These are phyloP conservation scores for Thraustotheca clavata DNA, from an alignment of 352 stramenopile genomes.

Conservation along the genomic window DNA sequence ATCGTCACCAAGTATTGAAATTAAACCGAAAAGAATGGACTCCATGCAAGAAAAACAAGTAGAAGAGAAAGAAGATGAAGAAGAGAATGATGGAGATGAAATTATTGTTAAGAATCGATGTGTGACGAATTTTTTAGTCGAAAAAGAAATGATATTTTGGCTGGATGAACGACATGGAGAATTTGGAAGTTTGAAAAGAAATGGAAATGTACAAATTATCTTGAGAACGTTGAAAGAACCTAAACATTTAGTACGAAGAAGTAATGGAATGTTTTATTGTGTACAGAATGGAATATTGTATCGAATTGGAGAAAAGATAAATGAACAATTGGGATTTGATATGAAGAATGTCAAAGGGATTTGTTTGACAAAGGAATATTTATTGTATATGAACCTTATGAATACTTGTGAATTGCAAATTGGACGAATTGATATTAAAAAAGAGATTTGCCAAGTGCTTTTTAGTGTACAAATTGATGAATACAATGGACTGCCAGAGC, in stretches of 20 bases:
- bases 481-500: neutral
- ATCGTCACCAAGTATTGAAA: neutral
- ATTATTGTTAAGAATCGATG: neutral
- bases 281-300: neutral
- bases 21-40: neutral
- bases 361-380: neutral
- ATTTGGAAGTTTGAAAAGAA: neutral
- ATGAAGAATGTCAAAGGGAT: neutral
- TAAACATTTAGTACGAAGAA: neutral
- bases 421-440: neutral
- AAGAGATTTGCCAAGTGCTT: neutral
- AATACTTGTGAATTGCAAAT: neutral
- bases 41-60: neutral
- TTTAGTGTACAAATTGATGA: neutral
- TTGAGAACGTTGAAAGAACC: neutral
- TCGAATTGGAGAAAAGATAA: neutral
- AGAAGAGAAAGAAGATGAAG: neutral
- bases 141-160: neutral
- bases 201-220: neutral
- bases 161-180: neutral
- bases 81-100: neutral
- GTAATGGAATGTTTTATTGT: neutral
- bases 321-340: neutral
- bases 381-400: neutral
- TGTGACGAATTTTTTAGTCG: neutral